Base-by-base conservation (phyloP, 2,329 filamentous ascomycete genomes). In the Fusarium sp. region DNA sequence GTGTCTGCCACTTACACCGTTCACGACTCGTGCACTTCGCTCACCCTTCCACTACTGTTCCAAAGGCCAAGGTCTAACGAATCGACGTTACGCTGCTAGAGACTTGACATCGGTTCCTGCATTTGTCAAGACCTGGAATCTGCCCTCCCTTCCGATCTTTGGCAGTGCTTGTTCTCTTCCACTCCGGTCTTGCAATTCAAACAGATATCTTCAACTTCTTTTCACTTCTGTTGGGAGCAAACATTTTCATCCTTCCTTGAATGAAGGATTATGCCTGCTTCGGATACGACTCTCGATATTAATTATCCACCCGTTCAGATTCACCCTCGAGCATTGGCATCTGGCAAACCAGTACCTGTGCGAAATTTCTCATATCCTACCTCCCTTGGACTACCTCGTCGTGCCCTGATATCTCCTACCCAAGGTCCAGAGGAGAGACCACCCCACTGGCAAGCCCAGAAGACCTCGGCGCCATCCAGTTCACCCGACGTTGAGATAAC, bases 291-390 rank as follows among this genome's bases (percentile, higher is more conserved):
- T 27, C 34, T 49, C 18, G 34, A 23, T 46, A 56, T 54, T 33
- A 20, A 61, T 31, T 36, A 62, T 54, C 42, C 64, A 44, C 51
- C 58, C 20, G 31, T 57, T 46, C 68, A 38, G 63, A 29, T 11
- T 11, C 33, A 16, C 14, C 31, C 40, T 18, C 53, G 29, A 42
- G 34, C 51, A 58, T n/a, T 42, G 20, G 25, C 38, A 23, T n/a
- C 29, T 36, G 8, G 16, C 3, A 49, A 51, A n/a, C 11, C 51
- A 8, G 33, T 31, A 10, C 31, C 29, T 8, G 44, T 70, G 44
- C 66, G 69, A 18, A 76, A 75, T 57, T 73, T 72, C 38, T 74
- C 71, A 18, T 75, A 74, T 58, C 73, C 69, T 4, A 66, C 65
- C 23, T 61, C 61, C 18, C 29, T 69, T 27, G 57, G 60, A 38